phyloP scores from a whole-genome alignment of 2,329 filamentous ascomycete species.

The Fusarium buharicum region DNA sequence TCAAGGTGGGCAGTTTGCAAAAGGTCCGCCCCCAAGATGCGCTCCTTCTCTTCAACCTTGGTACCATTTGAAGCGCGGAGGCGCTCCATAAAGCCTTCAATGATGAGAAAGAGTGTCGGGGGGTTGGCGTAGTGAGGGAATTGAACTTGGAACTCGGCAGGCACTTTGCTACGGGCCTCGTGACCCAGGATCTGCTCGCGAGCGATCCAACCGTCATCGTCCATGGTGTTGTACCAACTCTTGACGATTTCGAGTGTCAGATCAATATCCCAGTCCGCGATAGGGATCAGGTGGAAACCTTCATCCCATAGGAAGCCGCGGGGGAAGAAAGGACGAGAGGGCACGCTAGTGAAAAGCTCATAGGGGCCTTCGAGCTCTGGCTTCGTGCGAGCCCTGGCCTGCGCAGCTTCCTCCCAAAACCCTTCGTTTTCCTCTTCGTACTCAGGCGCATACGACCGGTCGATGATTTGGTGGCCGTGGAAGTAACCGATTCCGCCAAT shows the following conservation, averaged over 20 bases:
- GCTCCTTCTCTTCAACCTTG: slow-evolving; percentile 55
- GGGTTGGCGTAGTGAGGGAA: slow-evolving; percentile 99
- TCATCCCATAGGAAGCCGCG: slow-evolving; percentile 98
- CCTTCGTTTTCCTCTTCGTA: slow-evolving; percentile 96
- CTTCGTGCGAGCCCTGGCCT: slow-evolving; percentile 75
- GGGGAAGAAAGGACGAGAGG: slow-evolving; percentile 95
- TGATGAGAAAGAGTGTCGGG: slow-evolving; percentile 89
- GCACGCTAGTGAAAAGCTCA: slow-evolving; percentile 90
- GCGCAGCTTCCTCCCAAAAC: slow-evolving; percentile 92
- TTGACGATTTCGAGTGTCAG: slow-evolving; percentile 86
- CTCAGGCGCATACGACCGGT: slow-evolving; percentile 89
- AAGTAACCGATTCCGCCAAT: slow-evolving; percentile 97
- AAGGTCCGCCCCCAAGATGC: slow-evolving; percentile 54
- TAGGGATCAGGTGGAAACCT: slow-evolving; percentile 91
- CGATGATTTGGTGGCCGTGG: slow-evolving; percentile 86
- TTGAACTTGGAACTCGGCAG: slow-evolving; percentile 89
- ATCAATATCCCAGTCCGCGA: slow-evolving; percentile 94
- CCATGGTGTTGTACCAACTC: slow-evolving; percentile 97
- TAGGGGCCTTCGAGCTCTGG: slow-evolving; percentile 82
- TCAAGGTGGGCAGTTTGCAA: slow-evolving; percentile 73
- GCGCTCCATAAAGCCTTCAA: slow-evolving; percentile 86
- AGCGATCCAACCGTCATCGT: slow-evolving; percentile 96
- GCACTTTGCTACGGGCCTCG: slow-evolving; percentile 95
- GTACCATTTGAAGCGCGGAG: slow-evolving; percentile 68
- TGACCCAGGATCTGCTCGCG: slow-evolving; percentile 93